Conservation (phyloP, 2,329 filamentous ascomycete species). For the Monilinia vaccinii-corymbosi region DNA sequence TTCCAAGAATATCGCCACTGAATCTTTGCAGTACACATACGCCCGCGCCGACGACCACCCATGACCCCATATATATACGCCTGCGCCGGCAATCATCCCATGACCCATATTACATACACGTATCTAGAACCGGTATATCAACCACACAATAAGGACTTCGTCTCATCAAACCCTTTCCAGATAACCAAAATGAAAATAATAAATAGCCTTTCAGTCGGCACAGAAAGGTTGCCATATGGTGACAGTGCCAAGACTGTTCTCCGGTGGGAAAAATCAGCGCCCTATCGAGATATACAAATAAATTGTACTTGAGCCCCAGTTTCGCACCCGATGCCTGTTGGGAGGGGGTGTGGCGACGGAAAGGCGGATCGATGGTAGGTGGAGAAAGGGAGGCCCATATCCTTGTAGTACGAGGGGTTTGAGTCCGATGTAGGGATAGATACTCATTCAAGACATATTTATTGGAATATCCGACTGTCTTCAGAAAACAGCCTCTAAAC, state of each 20-base stretch:
- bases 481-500: background rate
- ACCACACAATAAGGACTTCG: background rate
- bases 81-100: background rate
- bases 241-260: background rate
- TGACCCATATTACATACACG: conserved; percentile 3
- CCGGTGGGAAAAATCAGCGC: too few species aligned
- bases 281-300: background rate
- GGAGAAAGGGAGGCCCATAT: background rate
- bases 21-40: conserved; percentile 1
- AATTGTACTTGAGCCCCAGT: background rate
- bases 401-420: background rate
- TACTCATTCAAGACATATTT: background rate
- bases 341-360: background rate
- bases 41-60: background rate
- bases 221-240: background rate
- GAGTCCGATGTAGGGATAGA: background rate
- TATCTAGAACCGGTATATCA: background rate
- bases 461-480: too few species aligned
- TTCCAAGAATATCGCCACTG: background rate
- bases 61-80: conserved; percentile 3
- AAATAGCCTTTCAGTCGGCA: background rate
- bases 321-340: background rate
- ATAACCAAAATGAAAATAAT: background rate
- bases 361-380: background rate
- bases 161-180: background rate